Percentiles rank a stretch among this genome's conserved stretches.
phyloP scores from a whole-genome alignment of 768 basidiomycete genomes.

The Imleria badia region DNA sequence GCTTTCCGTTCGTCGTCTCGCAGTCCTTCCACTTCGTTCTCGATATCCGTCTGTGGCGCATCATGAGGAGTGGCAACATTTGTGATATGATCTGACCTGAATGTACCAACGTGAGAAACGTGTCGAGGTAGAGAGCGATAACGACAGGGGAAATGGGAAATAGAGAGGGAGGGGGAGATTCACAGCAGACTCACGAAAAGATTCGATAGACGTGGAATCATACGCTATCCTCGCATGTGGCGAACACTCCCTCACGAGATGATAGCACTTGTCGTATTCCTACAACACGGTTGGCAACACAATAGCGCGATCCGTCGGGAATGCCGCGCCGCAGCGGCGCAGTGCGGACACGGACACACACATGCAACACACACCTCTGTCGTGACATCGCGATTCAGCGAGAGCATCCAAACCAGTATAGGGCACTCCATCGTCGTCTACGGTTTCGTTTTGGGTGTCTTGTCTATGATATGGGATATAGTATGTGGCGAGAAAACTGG shows the following conservation, averaged over 20 bases:
- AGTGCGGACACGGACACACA: not conserved
- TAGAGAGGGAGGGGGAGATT: not conserved
- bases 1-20: constrained; percentile 61
- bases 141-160: too few species aligned
- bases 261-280: constrained; percentile 73
- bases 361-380: constrained; percentile 46
- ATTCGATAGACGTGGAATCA: constrained; percentile 57
- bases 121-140: not conserved
- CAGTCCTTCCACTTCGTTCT: constrained; percentile 72
- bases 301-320: not conserved
- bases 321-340: constrained; percentile 5
- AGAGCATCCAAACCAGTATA: constrained; percentile 80
- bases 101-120: not conserved
- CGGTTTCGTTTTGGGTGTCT: not conserved
- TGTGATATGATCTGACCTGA: constrained; percentile 70
- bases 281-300: constrained; percentile 26
- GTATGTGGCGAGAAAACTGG: not conserved
- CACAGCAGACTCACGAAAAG: constrained; percentile 54
- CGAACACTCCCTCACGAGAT: constrained; percentile 59
- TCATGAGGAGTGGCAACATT: constrained; percentile 81
- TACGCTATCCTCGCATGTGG: constrained; percentile 55
- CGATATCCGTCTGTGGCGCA: constrained; percentile 79
- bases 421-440: constrained; percentile 50
- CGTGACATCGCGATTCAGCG: constrained; percentile 71
- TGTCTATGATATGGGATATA: constrained; percentile 5